Percentiles rank a stretch among this genome's conserved stretches.
Conservation (phyloP, 257 asterid species). For the Primulina huaijiensis region DNA sequence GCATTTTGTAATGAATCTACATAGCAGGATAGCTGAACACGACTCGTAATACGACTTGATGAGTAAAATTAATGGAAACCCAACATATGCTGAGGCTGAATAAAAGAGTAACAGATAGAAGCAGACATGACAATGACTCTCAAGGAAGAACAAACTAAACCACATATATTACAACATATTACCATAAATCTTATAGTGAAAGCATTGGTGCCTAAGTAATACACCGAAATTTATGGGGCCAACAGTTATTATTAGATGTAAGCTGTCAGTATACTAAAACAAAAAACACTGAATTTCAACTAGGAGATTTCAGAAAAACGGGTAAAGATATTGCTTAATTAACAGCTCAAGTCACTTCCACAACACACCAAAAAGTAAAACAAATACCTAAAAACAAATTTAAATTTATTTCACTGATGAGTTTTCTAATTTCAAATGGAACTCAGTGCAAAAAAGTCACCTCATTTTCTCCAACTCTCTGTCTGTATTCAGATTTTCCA, state of each 20-base stretch:
- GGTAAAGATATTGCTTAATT: not conserved
- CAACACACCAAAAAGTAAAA: not conserved
- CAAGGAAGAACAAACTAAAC: not conserved
- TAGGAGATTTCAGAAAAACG: not conserved
- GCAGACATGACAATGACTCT: not conserved
- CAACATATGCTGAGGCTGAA: not conserved
- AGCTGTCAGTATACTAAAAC: not conserved
- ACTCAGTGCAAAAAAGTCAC: conserved; percentile 28
- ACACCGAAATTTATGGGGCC: not conserved
- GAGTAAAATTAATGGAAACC: not conserved
- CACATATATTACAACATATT: not conserved
- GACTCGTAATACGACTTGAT: too few species aligned
- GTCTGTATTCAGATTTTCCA: conserved; percentile 59
- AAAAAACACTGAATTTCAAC: not conserved
- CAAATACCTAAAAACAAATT: not conserved
- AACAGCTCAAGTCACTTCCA: not conserved
- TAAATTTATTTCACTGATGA: not conserved
- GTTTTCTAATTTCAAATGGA: conserved; percentile 11
- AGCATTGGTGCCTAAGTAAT: too few species aligned
- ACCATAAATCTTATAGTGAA: not conserved
- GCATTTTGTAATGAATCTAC: not conserved
- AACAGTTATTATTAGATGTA: not conserved
- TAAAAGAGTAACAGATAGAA: not conserved
- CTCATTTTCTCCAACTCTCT: conserved; percentile 74
- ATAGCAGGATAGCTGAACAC: not conserved